Evolutionary conservation across 2,329 filamentous ascomycete species (phyloP).

Genomic region (Alternaria brassicae): DNA sequence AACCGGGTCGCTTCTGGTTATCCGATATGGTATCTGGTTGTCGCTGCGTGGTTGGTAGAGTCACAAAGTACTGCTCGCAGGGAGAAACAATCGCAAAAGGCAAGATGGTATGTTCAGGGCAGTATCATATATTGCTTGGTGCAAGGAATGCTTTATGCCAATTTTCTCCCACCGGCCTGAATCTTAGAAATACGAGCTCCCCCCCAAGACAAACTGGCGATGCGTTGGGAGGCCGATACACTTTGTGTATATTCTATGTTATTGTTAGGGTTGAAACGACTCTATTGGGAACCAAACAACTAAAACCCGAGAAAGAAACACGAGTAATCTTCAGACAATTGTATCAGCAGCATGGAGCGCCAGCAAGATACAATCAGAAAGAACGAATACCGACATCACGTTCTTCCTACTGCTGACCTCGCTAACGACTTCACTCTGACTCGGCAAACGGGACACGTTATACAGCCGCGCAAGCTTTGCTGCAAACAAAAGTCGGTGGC

Average conservation of each 20-base stretch:
- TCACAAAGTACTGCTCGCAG: neutral
- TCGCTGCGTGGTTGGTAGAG: slow-evolving; percentile 58
- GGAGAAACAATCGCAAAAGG: neutral
- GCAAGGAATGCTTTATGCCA: slow-evolving; percentile 84
- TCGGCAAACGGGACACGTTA: neutral
- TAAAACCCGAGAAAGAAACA: neutral
- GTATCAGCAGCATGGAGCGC: no score
- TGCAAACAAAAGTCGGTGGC: neutral
- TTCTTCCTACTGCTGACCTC: neutral
- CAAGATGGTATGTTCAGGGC: slow-evolving; percentile 44
- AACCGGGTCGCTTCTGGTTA: slow-evolving; percentile 88
- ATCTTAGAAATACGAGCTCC: neutral
- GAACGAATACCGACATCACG: neutral
- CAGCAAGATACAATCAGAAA: neutral
- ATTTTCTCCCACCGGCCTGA: slow-evolving; percentile 88
- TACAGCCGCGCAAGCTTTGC: slow-evolving; percentile 1
- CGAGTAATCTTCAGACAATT: neutral
- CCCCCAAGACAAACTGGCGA: neutral
- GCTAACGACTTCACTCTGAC: neutral
- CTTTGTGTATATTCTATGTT: neutral
- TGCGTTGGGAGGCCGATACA: neutral
- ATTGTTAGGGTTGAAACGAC: neutral
- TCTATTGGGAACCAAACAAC: neutral
- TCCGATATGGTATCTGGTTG: slow-evolving; percentile 86
- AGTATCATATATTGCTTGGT: slow-evolving; percentile 84